phyloP scores from a whole-genome alignment of 805 yeast species.

The Allodekkera sacchari region DNA sequence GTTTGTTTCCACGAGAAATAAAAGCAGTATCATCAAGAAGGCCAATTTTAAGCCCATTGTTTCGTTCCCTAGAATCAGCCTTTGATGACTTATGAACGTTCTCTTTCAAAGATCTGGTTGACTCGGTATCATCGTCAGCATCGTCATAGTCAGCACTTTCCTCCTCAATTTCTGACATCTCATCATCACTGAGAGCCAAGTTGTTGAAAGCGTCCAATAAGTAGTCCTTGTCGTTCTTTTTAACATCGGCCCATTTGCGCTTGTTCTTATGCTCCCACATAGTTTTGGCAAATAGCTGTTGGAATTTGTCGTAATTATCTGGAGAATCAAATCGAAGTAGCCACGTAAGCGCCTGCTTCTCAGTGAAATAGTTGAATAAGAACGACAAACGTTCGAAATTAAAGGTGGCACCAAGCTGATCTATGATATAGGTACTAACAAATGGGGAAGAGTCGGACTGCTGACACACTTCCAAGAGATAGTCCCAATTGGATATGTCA shows the following conservation, averaged over 20 bases:
- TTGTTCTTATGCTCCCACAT: constrained; percentile 56
- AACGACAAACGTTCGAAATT: constrained; percentile 49
- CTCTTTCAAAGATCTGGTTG: constrained; percentile 2
- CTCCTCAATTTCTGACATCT: constrained; percentile 26
- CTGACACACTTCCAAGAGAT: constrained; percentile 38
- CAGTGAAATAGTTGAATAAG: constrained; percentile 50
- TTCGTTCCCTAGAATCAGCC: constrained; percentile 14
- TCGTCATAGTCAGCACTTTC: constrained; percentile 26
- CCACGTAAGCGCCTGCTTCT: constrained; percentile 46
- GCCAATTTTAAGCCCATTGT: constrained; percentile 66
- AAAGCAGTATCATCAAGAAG: constrained; percentile 62
- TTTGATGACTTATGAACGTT: constrained; percentile 20
- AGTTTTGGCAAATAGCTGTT: constrained; percentile 39
- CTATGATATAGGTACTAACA: constrained; percentile 34
- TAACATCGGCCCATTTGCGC: constrained; percentile 36
- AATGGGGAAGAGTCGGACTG: constrained; percentile 10
- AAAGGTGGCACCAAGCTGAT: constrained; percentile 58
- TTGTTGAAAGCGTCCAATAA: constrained; percentile 45
- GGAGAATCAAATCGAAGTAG: constrained; percentile 44
- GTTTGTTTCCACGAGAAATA: constrained; percentile 68
- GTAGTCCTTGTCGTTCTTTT: constrained; percentile 44
- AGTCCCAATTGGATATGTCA: constrained; percentile 43
- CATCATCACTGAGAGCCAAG: constrained; percentile 28
- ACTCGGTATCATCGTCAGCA: constrained; percentile 11
- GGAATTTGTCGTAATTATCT: constrained; percentile 40